Base-by-base conservation (phyloP, 2,329 filamentous ascomycete genomes). In the Zopfia rhizophila region DNA sequence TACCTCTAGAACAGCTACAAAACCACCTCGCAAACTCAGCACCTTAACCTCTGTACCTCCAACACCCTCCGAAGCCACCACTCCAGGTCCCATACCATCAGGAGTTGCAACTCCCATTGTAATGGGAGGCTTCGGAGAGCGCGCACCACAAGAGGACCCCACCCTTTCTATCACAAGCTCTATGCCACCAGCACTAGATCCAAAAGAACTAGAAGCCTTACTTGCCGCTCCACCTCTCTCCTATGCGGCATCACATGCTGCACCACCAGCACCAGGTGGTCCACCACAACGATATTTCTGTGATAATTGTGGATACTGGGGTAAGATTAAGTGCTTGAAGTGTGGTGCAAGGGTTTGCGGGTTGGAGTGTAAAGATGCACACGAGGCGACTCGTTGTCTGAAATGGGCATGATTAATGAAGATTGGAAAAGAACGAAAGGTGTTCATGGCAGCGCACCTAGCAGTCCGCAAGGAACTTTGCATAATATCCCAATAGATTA, bases 251-350 rank as follows among this genome's bases (percentile, higher is more conserved):
- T 85, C 86, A 31, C 70, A 75, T 45, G 72, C 68, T 12, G 70
- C 67, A 4, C 72, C 76, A 14, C 72, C 74, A 11, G 61, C 72
- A 4, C 45, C 65, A 3, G 59, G 60, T 12, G 72, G 65, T 7
- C 86, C 87, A 2, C 75, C 76, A 33, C 72, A 73, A 41, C 78
- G 88, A 48, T 75, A 76, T 24, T 93, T 92, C 68, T 93, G 89
- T 71, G 87, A 87, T 65, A 84, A 91, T 22, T 93, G 89, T 65
- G 89, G 89, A 11, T 92, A 91, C 71, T 92, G 89, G 89, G 89
- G 89, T 2, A 77, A 85, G 28, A 85, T 90, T 32, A 82, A 81
- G 69, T 93, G 89, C 73, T 81, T 86, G 68, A 90, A 88, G 75
- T 93, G 89, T 72, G 88, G 88, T n/a, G 82, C 82, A 32, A 79